phyloP scores from a whole-genome alignment of 1,284 basidiomycete species.

The Athelia sp. region DNA sequence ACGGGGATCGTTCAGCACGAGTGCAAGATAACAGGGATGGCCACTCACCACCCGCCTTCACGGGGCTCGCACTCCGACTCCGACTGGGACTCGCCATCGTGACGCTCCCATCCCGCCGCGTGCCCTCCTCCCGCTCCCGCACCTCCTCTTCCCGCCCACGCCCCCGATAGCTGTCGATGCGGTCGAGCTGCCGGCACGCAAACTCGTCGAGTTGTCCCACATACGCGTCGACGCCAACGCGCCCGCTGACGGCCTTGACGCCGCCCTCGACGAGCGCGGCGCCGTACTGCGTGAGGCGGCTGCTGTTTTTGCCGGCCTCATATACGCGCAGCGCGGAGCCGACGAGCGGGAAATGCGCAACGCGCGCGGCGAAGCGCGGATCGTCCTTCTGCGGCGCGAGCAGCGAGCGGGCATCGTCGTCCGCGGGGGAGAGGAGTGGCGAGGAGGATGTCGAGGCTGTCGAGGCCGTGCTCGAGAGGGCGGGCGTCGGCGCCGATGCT shows the following conservation, averaged over 20 bases:
- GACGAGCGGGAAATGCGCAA: conserved; percentile 40
- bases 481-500: conserved; percentile 32
- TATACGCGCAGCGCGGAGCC: conserved; percentile 44
- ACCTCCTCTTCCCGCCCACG: too few species aligned
- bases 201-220: conserved; percentile 83
- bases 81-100: too few species aligned
- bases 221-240: conserved; percentile 67
- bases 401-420: not conserved
- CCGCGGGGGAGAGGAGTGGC: not conserved
- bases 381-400: conserved; percentile 8
- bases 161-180: conserved; percentile 39
- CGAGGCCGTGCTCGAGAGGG: conserved; percentile 23
- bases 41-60: too few species aligned
- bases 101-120: too few species aligned
- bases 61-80: too few species aligned
- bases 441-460: conserved; percentile 8
- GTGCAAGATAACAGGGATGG: too few species aligned
- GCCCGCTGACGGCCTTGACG: conserved; percentile 77
- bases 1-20: too few species aligned
- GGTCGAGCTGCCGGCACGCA: conserved; percentile 81
- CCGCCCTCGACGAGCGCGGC: conserved; percentile 86
- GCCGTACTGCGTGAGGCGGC: conserved; percentile 75
- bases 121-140: too few species aligned
- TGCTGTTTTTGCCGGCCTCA: conserved; percentile 44
- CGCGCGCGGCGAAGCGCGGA: conserved; percentile 37